A percentile compares a stretch with the other conserved stretches of the same genome.
phyloP scores from a whole-genome alignment of 2,329 filamentous ascomycete species.

The Cyphellophora europaea region DNA sequence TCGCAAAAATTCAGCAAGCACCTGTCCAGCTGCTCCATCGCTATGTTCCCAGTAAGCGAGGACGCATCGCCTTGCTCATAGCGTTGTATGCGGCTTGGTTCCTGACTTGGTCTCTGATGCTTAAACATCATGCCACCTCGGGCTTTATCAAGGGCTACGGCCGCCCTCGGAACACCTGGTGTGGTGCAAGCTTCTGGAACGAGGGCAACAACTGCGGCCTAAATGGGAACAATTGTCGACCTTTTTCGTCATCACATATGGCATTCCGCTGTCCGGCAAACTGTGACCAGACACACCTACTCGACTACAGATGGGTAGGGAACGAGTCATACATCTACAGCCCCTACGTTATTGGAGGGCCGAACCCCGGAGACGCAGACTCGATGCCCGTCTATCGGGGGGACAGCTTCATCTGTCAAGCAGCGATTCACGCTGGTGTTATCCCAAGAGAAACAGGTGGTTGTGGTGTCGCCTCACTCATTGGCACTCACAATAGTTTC shows the following conservation, averaged over 20 bases:
- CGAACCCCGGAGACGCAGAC: slow-evolving; percentile 26
- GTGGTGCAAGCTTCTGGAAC: slow-evolving; percentile 35
- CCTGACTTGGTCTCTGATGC: slow-evolving; percentile 35
- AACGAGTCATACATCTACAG: slow-evolving; percentile 43
- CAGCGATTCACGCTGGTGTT: slow-evolving; percentile 76
- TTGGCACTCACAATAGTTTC: slow-evolving; percentile 59
- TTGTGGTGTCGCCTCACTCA: slow-evolving; percentile 68
- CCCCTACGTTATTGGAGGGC: slow-evolving; percentile 43
- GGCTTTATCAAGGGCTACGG: slow-evolving; percentile 41
- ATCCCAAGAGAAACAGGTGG: slow-evolving; percentile 64
- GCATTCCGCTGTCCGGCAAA: slow-evolving; percentile 49
- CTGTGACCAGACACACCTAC: slow-evolving; percentile 36
- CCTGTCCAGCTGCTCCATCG: slow-evolving; percentile 33
- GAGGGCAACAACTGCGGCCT: slow-evolving; percentile 40
- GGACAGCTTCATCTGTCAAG: slow-evolving; percentile 78
- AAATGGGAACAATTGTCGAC: slow-evolving; percentile 47
- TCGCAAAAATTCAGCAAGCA: slow-evolving; percentile 36
- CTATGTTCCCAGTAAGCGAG: slow-evolving; percentile 35
- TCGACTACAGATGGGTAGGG: slow-evolving; percentile 44
- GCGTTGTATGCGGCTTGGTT: slow-evolving; percentile 38
- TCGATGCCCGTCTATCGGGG: slow-evolving; percentile 63
- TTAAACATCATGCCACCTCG: slow-evolving; percentile 35
- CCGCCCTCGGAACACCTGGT: slow-evolving; percentile 34
- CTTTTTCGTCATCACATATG: slow-evolving; percentile 42
- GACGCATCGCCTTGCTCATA: slow-evolving; percentile 33